phyloP scores from a whole-genome alignment of 192 early-diverging fungal genomes.

The Oehlia diaphana region DNA sequence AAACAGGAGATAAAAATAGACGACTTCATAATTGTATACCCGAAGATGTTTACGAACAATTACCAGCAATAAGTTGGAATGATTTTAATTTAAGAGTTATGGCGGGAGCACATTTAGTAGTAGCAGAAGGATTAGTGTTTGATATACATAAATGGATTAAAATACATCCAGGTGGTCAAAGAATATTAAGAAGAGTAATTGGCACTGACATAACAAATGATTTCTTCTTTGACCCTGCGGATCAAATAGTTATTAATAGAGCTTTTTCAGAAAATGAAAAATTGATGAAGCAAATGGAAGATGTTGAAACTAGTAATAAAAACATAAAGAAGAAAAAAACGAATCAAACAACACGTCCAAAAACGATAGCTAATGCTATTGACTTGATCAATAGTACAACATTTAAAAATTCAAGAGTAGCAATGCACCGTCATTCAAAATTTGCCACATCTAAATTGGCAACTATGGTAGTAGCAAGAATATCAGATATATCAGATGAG shows the following conservation, averaged over 20 bases:
- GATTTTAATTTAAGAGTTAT: conserved; percentile 3
- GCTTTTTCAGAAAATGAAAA: neutral
- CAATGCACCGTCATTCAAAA: conserved; percentile 18
- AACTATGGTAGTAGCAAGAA: conserved; percentile 12
- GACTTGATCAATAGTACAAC: conserved; percentile 2
- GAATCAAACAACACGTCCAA: neutral
- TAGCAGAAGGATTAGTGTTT: conserved; percentile 22
- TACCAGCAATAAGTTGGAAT: neutral
- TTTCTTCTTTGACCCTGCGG: neutral
- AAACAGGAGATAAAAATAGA: neutral
- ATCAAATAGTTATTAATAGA: neutral
- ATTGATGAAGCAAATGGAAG: neutral
- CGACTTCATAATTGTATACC: neutral
- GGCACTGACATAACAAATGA: conserved; percentile 20
- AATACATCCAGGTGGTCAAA: conserved; percentile 26
- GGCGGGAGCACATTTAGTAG: conserved; percentile 16
- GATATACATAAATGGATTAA: conserved; percentile 27
- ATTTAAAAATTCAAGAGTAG: neutral
- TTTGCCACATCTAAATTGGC: conserved; percentile 17
- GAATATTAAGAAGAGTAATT: conserved; percentile 29
- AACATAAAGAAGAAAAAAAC: neutral
- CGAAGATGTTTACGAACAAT: neutral
- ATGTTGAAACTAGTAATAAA: neutral
- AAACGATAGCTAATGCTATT: neutral
- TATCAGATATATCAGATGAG: neutral